Percentiles rank a stretch among this genome's conserved stretches.
phyloP scores from a whole-genome alignment of 2,329 filamentous ascomycete species.

The Trichophyton rubrum region DNA sequence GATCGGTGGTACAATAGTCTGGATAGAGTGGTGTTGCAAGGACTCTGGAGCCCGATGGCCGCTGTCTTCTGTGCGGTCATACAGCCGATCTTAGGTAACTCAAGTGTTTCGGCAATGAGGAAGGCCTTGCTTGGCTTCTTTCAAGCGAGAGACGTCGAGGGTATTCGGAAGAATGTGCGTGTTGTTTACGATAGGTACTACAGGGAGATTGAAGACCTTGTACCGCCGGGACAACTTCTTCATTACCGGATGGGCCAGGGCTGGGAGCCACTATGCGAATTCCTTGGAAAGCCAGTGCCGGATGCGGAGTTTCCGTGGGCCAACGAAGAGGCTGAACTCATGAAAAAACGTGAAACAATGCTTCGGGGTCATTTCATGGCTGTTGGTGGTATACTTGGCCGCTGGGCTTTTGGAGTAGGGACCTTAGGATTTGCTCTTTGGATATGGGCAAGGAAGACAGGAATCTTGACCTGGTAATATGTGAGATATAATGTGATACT shows the following conservation, averaged over 20 bases:
- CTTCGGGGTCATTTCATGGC: background rate
- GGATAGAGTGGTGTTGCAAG: background rate
- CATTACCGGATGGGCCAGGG: background rate
- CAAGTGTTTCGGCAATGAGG: background rate
- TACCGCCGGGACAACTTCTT: background rate
- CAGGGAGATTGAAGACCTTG: background rate
- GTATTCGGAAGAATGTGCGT: background rate
- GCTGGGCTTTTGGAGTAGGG: background rate
- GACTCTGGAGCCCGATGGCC: background rate
- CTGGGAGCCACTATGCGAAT: background rate
- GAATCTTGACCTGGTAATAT: background rate
- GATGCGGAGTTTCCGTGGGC: background rate
- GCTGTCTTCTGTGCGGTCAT: background rate
- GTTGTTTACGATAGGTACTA: background rate
- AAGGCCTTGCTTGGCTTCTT: background rate
- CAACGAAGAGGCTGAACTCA: background rate
- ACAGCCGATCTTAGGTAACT: background rate
- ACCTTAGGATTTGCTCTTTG: background rate
- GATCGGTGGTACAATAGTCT: slow-evolving; percentile 42
- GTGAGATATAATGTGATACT: background rate
- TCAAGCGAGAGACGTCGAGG: background rate
- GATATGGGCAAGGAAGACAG: background rate
- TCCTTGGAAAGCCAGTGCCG: background rate
- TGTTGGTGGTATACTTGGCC: background rate
- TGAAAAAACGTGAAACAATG: background rate